Base-by-base conservation (phyloP, 331 rosid genomes). In the Quercus lobata region DNA sequence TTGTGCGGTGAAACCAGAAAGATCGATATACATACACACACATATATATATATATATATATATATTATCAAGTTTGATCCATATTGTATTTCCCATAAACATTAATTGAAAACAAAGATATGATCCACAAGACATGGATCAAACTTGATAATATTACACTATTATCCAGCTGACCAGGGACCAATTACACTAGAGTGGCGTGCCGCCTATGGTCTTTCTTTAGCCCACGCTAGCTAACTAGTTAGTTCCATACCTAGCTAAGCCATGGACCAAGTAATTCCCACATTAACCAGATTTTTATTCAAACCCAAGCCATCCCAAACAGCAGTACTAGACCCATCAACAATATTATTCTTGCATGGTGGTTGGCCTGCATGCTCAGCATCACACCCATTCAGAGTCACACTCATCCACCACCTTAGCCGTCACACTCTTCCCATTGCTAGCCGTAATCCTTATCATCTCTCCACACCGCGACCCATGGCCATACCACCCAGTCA, bases 401-500 rank as follows among this genome's bases (percentile, higher is more conserved):
- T 90, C 92, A 72, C 92, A 90, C 73, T 90, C 86, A 8, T 87
- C 89, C 65, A 88, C 94, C 77, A 90, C 92, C 77, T 46, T 86
- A 0, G 88, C 92, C 72, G 21, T 17, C 71, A 66, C 54, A 2
- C 74, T 83, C 69, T 5, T 77, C 53, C 91, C 91, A 29, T 80
- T 89, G 2, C 6, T 63, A 0, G 89, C 84, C 0, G 57, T 83
- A 8, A 91, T 91, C 21, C 4, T 75, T 2, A 91, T 81, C 27
- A 24, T 72, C 68, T 55, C 76, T 8, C 76, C 77, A 19, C 92
- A 87, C 49, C 88, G 75, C 0, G 89, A 81, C 0, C 90, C 83
- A 0, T 57, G 1, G n/a, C 60, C 62, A 41, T 37, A 89, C 92
- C 97, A 89, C 4, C 91, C 89, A 0, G 87, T 91, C 3, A 91